Percentiles rank a stretch among this genome's conserved stretches.
phyloP scores from a whole-genome alignment of 202 grass and related monocot genomes.

The Bolboschoenoplectus hybrid region DNA sequence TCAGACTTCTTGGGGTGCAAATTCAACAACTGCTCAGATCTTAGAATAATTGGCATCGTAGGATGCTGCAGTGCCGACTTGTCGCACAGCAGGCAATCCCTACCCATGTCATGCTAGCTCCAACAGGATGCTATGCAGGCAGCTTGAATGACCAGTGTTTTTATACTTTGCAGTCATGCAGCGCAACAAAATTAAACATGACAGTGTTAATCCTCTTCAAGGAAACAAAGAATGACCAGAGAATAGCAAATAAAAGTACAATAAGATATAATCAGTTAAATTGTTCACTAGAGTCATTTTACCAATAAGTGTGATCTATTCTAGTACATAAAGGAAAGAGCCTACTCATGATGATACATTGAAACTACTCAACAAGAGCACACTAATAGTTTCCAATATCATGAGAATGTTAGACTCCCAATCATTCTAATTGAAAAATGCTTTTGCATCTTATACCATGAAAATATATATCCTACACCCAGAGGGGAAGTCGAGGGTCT shows the following conservation, averaged over 20 bases:
- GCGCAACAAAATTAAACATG: neutral
- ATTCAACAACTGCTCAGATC: neutral
- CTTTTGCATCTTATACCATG: neutral
- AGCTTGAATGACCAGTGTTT: neutral
- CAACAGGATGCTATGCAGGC: neutral
- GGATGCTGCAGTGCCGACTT: neutral
- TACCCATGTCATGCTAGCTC: neutral
- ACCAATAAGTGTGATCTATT: slow-evolving; percentile 13
- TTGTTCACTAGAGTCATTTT: neutral
- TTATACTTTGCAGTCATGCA: neutral
- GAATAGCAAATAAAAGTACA: slow-evolving; percentile 5
- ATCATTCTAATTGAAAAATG: slow-evolving; percentile 11
- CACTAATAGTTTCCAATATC: neutral
- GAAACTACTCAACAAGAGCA: neutral
- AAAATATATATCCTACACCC: neutral
- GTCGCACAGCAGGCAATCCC: neutral
- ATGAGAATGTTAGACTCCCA: neutral
- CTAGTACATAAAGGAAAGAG: neutral
- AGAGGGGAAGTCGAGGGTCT: neutral
- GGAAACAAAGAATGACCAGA: neutral
- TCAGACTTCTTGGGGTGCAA: neutral
- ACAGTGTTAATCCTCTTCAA: neutral
- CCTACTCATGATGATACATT: slow-evolving; percentile 18
- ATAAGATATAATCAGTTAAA: neutral
- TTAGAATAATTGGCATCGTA: neutral